A percentile compares a stretch with the other conserved stretches of the same genome.
These are phyloP conservation scores for Pichia sp. DNA, from an alignment of 1,139 yeast species.

Conservation along the genomic window DNA sequence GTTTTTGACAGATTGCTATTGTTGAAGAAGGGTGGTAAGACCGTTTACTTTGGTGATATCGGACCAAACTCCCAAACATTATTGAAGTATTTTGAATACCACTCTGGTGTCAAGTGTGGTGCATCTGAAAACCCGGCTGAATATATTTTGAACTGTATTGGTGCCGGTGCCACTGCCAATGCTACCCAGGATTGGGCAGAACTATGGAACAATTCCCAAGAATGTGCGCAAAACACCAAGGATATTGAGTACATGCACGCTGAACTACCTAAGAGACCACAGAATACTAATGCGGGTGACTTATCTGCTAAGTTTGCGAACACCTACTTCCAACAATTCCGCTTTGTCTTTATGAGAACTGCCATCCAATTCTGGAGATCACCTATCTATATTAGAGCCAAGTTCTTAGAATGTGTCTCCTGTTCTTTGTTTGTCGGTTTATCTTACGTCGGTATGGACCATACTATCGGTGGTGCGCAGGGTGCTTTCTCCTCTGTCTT, in stretches of 20 bases:
- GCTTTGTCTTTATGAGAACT: constrained; percentile 35
- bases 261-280: constrained; percentile 15
- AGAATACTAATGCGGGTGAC: constrained; percentile 31
- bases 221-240: constrained; percentile 15
- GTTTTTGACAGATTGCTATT: constrained; percentile 38
- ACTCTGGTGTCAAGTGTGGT: constrained; percentile 17
- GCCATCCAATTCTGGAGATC: constrained; percentile 41
- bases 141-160: constrained; percentile 41
- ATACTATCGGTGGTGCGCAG: constrained; percentile 44
- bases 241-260: constrained; percentile 20
- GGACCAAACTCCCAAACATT: constrained; percentile 41
- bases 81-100: constrained; percentile 35
- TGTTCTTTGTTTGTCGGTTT: constrained; percentile 47
- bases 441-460: constrained; percentile 44
- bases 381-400: constrained; percentile 40
- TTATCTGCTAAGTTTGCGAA: constrained; percentile 29
- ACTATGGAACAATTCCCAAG: constrained; percentile 9
- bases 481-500: constrained; percentile 41
- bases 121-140: constrained; percentile 26
- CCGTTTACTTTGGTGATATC: constrained; percentile 53
- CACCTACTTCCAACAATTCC: constrained; percentile 32
- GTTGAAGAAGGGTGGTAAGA: constrained; percentile 43
- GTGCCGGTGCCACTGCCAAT: constrained; percentile 51
- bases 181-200: constrained; percentile 35
- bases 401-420: constrained; percentile 28